Base-by-base conservation (phyloP, 306 rosid genomes). In the Luffa acutangula region DNA sequence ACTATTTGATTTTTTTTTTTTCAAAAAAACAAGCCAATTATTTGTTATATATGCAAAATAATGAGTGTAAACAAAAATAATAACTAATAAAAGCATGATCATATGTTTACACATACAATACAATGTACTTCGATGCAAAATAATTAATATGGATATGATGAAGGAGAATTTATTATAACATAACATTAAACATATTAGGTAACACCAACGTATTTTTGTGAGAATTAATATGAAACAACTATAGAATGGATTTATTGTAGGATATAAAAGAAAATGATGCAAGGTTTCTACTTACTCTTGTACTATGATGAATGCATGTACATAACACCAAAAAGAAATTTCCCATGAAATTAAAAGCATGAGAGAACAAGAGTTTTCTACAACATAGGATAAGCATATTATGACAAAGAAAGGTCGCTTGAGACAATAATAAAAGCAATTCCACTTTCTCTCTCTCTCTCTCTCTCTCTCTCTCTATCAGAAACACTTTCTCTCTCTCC, bases 401-500 rank as follows among this genome's bases (percentile, higher is more conserved):
- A 63, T 79, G 81, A 79, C 31, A 64, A 37, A 20, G 81, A 79
- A 79, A 79, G 76, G 63, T 64, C 12, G 33, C 64, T 14, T 51
- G 87, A 82, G 88, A 89, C 93, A 25, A 80, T 72, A 59, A 3
- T 87, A 83, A 84, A 90, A 89, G 25, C 80, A 10, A 10, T n/a
- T 69, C 37, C 37, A 15, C 33, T 77, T 79, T n/a, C n/a, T n/a
- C n/a, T n/a, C n/a, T n/a, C n/a, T n/a, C n/a, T n/a, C n/a, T n/a
- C n/a, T n/a, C n/a, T 25, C 31, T 25, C 31, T 25, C 31, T 25
- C 31, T 25, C 31, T 25, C 31, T 25, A 0, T 25, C 31, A 25
- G 31, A 25, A 25, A 25, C 31, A 25, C 31, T 25, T 25, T 25
- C 31, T 78, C 81, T 85, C 85, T 79, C 85, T 78, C 85, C 66